A percentile compares a stretch with the other conserved stretches of the same genome.
Evolutionary conservation across 495 filamentous ascomycete species (phyloP).

Genomic region (Tuber brumale): DNA sequence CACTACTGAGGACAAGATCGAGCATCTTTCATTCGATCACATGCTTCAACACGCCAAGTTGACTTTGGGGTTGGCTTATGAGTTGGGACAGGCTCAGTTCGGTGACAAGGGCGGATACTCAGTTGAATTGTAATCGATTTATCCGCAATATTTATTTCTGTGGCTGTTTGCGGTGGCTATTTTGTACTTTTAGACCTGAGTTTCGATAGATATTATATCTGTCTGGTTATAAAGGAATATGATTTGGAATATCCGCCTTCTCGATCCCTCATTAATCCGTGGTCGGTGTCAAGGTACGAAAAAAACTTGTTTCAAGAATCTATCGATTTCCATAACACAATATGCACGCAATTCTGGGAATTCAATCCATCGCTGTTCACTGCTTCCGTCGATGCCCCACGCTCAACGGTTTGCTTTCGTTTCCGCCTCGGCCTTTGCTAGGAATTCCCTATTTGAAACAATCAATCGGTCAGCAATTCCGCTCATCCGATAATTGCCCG

Average conservation of each 20-base stretch:
- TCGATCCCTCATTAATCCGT: not conserved
- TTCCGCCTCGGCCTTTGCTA: slow-evolving; percentile 63
- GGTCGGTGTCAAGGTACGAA: not conserved
- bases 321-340: not conserved
- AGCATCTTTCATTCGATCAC: slow-evolving; percentile 88
- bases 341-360: not conserved
- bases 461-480: slow-evolving; percentile 26
- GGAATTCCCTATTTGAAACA: slow-evolving; percentile 59
- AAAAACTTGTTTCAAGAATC: not conserved
- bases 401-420: slow-evolving; percentile 63
- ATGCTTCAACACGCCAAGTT: slow-evolving; percentile 96
- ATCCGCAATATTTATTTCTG: not conserved
- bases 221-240: not conserved
- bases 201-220: not conserved
- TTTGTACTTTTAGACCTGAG: not conserved
- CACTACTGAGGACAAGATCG: slow-evolving; percentile 77
- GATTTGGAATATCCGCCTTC: not conserved
- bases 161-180: not conserved
- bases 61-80: slow-evolving; percentile 82
- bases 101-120: slow-evolving; percentile 11
- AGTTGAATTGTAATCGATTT: not conserved
- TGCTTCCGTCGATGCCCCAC: not conserved
- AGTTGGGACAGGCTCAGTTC: slow-evolving; percentile 46
- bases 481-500: not conserved
- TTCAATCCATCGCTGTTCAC: not conserved